These are phyloP conservation scores for Solanum raphanifolium DNA, from an alignment of 257 asterid genomes.

Conservation along the genomic window DNA sequence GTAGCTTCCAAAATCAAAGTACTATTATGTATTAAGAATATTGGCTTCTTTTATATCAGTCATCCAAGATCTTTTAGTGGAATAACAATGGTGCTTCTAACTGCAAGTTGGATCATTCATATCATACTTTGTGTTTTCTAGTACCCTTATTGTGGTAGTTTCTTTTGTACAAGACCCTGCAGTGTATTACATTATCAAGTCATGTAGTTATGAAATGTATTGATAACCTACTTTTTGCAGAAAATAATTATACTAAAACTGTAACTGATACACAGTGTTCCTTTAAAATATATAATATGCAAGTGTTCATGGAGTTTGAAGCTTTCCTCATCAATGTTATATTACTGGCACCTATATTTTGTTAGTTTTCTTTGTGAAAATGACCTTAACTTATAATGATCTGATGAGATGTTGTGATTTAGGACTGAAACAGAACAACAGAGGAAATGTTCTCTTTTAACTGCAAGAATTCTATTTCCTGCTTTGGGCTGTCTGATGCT, in stretches of 20 bases:
- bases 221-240: background rate
- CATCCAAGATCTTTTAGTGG: background rate
- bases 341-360: background rate
- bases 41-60: background rate
- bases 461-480: constrained; percentile 47
- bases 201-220: background rate
- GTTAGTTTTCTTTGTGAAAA: background rate
- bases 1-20: background rate
- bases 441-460: constrained; percentile 33
- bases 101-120: background rate
- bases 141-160: background rate
- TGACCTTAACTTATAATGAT: background rate
- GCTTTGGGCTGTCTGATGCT: constrained; percentile 69
- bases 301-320: background rate
- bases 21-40: background rate
- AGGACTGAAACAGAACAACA: constrained; percentile 41
- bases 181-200: background rate
- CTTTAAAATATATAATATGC: background rate
- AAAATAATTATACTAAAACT: background rate
- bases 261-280: background rate
- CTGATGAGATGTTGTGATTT: background rate
- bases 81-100: background rate
- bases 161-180: background rate
- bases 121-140: background rate
- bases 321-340: background rate